phyloP scores from a whole-genome alignment of 1,284 basidiomycete species.

The Pyrrhoderma lamaoense region DNA sequence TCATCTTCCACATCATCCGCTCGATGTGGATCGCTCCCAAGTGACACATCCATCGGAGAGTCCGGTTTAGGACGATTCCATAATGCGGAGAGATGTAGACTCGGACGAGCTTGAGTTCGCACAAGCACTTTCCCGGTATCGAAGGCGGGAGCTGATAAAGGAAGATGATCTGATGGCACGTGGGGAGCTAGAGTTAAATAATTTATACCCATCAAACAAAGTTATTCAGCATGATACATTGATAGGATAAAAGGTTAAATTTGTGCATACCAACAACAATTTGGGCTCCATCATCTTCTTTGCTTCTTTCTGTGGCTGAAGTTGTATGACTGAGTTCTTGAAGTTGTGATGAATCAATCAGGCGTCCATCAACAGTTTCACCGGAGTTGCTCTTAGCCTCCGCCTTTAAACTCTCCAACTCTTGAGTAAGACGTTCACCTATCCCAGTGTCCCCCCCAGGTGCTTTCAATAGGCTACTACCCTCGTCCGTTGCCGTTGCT shows the following conservation, averaged over 20 bases:
- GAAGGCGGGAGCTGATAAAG: conserved; percentile 9
- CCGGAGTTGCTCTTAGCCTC: background rate
- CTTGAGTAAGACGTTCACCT: background rate
- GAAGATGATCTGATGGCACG: background rate
- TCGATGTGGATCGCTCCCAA: conserved; percentile 5
- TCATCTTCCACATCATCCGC: conserved; percentile 12
- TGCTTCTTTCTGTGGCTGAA: background rate
- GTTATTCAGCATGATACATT: background rate
- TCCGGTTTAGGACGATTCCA: conserved; percentile 13
- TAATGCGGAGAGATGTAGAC: conserved; percentile 3
- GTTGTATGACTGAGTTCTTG: background rate
- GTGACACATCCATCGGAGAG: conserved; percentile 14
- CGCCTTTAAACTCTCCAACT: background rate
- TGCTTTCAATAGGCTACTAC: conserved; percentile 1
- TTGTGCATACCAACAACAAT: conserved; percentile 1
- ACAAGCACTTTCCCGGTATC: background rate
- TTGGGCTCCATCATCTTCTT: conserved; percentile 6
- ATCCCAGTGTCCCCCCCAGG: background rate
- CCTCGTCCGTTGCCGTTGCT: conserved; percentile 5
- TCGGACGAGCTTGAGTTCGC: conserved; percentile 1
- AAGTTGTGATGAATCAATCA: background rate
- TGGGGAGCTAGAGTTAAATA: conserved; percentile 1
- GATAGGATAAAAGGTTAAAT: background rate
- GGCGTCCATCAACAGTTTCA: background rate
- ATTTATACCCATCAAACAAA: conserved; percentile 1